Base-by-base conservation (phyloP, 1,139 yeast species). In the Blastobotrys buckinghamii region DNA sequence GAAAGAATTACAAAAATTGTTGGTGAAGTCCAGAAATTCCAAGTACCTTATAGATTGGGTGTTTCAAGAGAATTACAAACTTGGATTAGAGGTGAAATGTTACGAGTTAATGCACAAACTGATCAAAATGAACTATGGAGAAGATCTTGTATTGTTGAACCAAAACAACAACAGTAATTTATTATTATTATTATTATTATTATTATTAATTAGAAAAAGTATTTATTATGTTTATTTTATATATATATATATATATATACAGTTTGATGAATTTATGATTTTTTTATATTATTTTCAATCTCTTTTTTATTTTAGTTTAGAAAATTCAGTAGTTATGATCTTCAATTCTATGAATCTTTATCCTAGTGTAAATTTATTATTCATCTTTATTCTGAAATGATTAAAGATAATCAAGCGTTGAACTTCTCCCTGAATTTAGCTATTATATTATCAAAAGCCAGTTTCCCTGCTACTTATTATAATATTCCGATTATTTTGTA, bases 1-100 rank as follows among this genome's bases (percentile, higher is more conserved):
- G 75, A 78, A 65, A 84, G 84, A 61, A 76, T 84, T 41, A 81
- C 95, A 2, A 74, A 82, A 52, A 77, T 86, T 41, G 76, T 89
- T 47, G 82, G 90, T n/a, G 88, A 82, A 55, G 71, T 88, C 41
- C 95, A 87, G 66, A 77, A 77, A 50, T 75, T 86, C 56, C 97
- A 89, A 66, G 82, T 47, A 75, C 83, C 62, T 0, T 85, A 83
- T 62, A 29, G 48, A 17, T 51, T 62, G 42, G 53, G 54, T 15
- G 53, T 55, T 3, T 52, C 57, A 32, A 50, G 57, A 19, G 62
- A 60, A 42, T 53, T 68, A 39, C 69, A 65, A 49, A 50, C 59
- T 7, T 67, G 70, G 71, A 57, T 68, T 13, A 55, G 58, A 30
- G 54, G 57, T n/a, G 70, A 66, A 47, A 64, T 67, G 70, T 57